Percentiles rank a stretch among this genome's conserved stretches.
phyloP scores from a whole-genome alignment of 1,284 basidiomycete species.

The Rhizoctonia solani region DNA sequence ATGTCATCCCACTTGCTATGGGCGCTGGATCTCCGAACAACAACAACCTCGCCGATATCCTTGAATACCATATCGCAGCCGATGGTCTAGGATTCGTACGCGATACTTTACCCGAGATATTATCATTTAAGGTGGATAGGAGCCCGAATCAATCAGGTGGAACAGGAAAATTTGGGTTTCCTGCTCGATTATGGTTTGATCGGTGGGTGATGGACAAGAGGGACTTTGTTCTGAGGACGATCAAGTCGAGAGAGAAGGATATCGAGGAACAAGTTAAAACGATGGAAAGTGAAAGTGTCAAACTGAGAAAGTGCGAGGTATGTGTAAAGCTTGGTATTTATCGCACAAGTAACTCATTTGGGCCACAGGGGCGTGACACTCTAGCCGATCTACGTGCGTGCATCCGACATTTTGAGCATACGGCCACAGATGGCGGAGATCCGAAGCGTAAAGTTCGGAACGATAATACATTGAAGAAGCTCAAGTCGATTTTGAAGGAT shows the following conservation, averaged over 20 bases:
- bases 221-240: constrained; percentile 54
- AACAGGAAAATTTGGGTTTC: constrained; percentile 55
- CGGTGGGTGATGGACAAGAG: constrained; percentile 66
- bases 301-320: constrained; percentile 60
- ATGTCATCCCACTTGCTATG: constrained; percentile 2
- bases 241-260: constrained; percentile 50
- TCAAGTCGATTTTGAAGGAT: constrained; percentile 56
- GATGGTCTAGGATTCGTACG: constrained; percentile 5
- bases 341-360: constrained; percentile 2
- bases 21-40: not conserved
- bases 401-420: constrained; percentile 68
- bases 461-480: constrained; percentile 51
- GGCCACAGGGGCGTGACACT: constrained; percentile 56
- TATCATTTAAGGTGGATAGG: constrained; percentile 5
- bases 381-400: constrained; percentile 61
- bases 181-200: constrained; percentile 68
- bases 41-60: not conserved
- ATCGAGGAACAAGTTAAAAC: constrained; percentile 55
- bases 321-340: not conserved
- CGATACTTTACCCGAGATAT: not conserved
- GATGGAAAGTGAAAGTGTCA: constrained; percentile 53
- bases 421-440: constrained; percentile 57
- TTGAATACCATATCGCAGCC: constrained; percentile 1
- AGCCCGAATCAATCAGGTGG: not conserved
- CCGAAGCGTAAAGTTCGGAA: constrained; percentile 53